Conservation (phyloP, 331 rosid genomes). For the Arachis monticola region DNA sequence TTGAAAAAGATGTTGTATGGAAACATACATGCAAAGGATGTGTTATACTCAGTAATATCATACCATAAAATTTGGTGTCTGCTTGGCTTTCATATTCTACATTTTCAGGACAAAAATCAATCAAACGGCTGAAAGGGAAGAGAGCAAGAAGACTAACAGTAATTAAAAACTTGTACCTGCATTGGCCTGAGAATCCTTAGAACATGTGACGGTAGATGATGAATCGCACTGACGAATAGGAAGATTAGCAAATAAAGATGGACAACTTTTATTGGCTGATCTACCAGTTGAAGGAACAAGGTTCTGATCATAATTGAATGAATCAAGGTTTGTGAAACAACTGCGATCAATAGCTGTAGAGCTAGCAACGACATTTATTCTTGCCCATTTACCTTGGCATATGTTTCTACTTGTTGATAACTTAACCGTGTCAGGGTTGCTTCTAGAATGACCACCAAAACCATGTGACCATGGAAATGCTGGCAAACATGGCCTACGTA, state of each 20-base stretch:
- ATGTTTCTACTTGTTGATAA: slow-evolving; percentile 65
- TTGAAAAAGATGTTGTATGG: slow-evolving; percentile 6
- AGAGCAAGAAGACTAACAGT: neutral
- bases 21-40: slow-evolving; percentile 32
- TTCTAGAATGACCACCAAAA: slow-evolving; percentile 73
- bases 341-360: slow-evolving; percentile 44
- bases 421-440: slow-evolving; percentile 72
- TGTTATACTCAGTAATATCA: slow-evolving; percentile 23
- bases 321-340: slow-evolving; percentile 71
- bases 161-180: slow-evolving; percentile 53
- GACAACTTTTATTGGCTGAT: slow-evolving; percentile 46
- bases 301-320: slow-evolving; percentile 68
- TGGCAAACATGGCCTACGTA: slow-evolving; percentile 77
- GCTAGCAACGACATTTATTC: slow-evolving; percentile 57
- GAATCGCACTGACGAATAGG: slow-evolving; percentile 51
- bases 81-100: slow-evolving; percentile 62
- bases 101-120: slow-evolving; percentile 47
- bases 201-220: slow-evolving; percentile 53
- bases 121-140: slow-evolving; percentile 22
- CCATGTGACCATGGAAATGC: slow-evolving; percentile 91
- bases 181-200: slow-evolving; percentile 51
- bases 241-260: slow-evolving; percentile 46
- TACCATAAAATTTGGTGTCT: slow-evolving; percentile 47
- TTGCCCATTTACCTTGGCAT: slow-evolving; percentile 90
- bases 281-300: slow-evolving; percentile 75